Percentiles rank a stretch among this genome's conserved stretches.
Evolutionary conservation across 2,329 filamentous ascomycete species (phyloP).

Genomic region (Biscogniauxia marginata): DNA sequence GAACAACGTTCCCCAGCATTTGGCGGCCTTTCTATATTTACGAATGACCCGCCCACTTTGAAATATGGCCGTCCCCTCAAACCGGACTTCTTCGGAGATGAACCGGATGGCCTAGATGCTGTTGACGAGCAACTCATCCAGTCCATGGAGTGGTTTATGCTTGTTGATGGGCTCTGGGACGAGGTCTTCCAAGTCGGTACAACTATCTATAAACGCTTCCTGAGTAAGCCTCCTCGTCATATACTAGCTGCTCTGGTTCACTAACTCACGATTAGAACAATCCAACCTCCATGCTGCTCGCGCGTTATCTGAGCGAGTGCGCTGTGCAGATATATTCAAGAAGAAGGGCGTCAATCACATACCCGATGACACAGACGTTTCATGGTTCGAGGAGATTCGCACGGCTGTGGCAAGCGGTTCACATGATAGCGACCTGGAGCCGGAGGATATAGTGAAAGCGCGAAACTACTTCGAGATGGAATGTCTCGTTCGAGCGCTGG

Average conservation of each 20-base stretch:
- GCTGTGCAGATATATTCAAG: conserved; percentile 48
- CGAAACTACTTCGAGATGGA: conserved; percentile 69
- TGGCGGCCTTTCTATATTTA: conserved; percentile 51
- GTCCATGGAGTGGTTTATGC: conserved; percentile 80
- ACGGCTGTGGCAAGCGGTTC: conserved; percentile 19
- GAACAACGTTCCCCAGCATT: conserved; percentile 40
- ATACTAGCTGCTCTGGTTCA: background rate
- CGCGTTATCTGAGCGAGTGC: conserved; percentile 49
- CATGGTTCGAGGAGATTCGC: conserved; percentile 32
- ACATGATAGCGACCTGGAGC: conserved; percentile 36
- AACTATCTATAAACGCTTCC: conserved; percentile 77
- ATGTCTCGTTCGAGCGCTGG: conserved; percentile 62
- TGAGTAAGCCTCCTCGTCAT: conserved; percentile 59
- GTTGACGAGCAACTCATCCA: conserved; percentile 73
- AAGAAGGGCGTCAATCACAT: conserved; percentile 32
- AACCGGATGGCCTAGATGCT: conserved; percentile 51
- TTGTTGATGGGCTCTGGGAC: conserved; percentile 70
- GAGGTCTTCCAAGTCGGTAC: conserved; percentile 67
- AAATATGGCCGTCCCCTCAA: conserved; percentile 64
- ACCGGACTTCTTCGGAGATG: conserved; percentile 67
- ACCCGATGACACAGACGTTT: conserved; percentile 33
- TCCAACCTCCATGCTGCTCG: conserved; percentile 55
- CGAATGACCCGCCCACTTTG: conserved; percentile 49
- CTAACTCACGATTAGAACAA: conserved; percentile 38
- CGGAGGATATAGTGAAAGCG: conserved; percentile 49